Conservation (phyloP, 2,329 filamentous ascomycete genomes). For the Thelonectria olida region DNA sequence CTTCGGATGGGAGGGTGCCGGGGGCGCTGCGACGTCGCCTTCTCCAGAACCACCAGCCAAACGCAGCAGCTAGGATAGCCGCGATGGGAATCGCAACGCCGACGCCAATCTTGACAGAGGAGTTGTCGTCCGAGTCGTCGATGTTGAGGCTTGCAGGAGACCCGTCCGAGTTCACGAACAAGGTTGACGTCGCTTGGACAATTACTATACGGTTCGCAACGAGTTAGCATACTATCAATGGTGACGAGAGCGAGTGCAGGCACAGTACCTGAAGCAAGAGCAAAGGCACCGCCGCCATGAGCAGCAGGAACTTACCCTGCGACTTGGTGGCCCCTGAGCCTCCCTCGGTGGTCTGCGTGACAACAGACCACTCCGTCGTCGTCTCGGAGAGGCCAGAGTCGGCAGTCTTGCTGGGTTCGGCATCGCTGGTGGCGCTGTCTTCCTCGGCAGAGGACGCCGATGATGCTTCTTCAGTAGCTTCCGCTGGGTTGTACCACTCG, state of each 20-base stretch:
- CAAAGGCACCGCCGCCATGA: constrained; percentile 36
- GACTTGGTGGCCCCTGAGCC: constrained; percentile 32
- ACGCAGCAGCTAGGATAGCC: constrained; percentile 14
- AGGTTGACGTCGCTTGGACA: constrained; percentile 36
- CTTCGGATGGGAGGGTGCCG: constrained; percentile 18
- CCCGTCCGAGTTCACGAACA: constrained; percentile 34
- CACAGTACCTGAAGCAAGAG: constrained; percentile 42
- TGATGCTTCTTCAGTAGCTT: constrained; percentile 29
- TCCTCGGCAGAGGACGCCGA: neutral
- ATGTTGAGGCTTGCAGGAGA: constrained; percentile 21
- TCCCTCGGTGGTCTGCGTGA: constrained; percentile 38
- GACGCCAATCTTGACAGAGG: constrained; percentile 33
- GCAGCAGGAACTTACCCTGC: constrained; percentile 42
- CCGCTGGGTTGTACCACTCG: constrained; percentile 36
- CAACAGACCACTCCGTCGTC: constrained; percentile 35
- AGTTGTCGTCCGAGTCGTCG: constrained; percentile 18
- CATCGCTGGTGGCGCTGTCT: constrained; percentile 12
- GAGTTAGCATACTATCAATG: constrained; percentile 6
- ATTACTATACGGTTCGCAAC: constrained; percentile 25
- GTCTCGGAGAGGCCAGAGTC: constrained; percentile 28
- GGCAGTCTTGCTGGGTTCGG: constrained; percentile 31
- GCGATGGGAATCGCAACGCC: constrained; percentile 30
- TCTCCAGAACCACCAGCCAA: constrained; percentile 27
- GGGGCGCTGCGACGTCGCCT: constrained; percentile 23
- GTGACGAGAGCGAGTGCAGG: neutral